Base-by-base conservation (phyloP, 108 stramenopile genomes). In the Cyclotella cryptica region DNA sequence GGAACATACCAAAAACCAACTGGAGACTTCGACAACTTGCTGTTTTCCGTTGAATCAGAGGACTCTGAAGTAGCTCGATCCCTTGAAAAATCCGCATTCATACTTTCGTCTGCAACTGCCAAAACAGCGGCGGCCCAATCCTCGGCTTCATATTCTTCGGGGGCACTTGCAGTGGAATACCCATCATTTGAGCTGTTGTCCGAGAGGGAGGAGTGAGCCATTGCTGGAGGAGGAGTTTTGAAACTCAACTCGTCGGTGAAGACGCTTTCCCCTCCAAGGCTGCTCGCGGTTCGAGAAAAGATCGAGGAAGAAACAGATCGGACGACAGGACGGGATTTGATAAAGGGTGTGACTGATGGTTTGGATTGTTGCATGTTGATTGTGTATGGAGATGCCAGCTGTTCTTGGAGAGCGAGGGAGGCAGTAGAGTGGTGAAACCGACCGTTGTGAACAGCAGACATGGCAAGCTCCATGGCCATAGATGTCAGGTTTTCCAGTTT, bases 71-170 rank as follows among this genome's bases (percentile, higher is more conserved):
- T 52, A 6, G 83, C 75, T 46, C 77, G 71, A 24, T 79, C 67
- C 14, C 80, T 70, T 29, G 26, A 24, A 62, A 58, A n/a, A 43
- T 84, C 83, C 42, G 59, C 59, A 55, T 84, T 78, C 78, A 79
- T 75, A 14, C 74, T 69, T 43, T 74, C 41, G 45, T 79, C 69
- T 39, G 79, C 87, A 46, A 88, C 84, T 17, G 82, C 78, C 60
- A 95, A 76, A 43, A 92, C 35, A 57, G 72, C 73, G 10, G 89
- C 89, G 27, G 94, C 94, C 94, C 94, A 95, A 75, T 95, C 89
- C 63, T 89, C 91, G n/a, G 87, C 88, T 35, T 90, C 88, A 22
- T 73, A 84, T 35, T 86, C 82, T n/a, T 89, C 86, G 13, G 58
- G 69, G 4, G 47, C 83, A 47, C 79, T 84, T 29, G 57, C 81